Evolutionary conservation across 257 asterid species (phyloP).

Genomic region (Nicotiana undulata): DNA sequence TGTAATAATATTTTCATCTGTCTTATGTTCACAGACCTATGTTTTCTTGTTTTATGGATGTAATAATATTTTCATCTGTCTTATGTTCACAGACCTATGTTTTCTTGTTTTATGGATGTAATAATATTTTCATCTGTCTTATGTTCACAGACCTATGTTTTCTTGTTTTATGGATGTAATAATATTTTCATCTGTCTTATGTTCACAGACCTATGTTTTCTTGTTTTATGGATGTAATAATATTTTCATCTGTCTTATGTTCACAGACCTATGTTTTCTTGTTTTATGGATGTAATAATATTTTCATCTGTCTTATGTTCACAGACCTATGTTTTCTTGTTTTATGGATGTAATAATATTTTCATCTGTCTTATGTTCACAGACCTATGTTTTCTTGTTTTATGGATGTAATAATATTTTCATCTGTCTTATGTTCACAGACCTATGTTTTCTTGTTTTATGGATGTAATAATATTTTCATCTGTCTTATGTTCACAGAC

Average conservation of each 20-base stretch:
- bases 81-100: constrained; percentile 50
- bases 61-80: not conserved
- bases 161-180: constrained; percentile 5
- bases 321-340: constrained; percentile 55
- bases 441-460: constrained; percentile 35
- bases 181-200: not conserved
- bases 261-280: constrained; percentile 56
- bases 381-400: constrained; percentile 53
- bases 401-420: not conserved
- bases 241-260: constrained; percentile 5
- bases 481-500: constrained; percentile 36
- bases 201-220: constrained; percentile 58
- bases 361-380: constrained; percentile 12
- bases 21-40: constrained; percentile 46
- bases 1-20: not conserved
- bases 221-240: constrained; percentile 5
- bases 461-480: not conserved
- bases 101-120: constrained; percentile 4
- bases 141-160: constrained; percentile 55
- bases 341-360: not conserved
- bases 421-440: constrained; percentile 29
- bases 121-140: constrained; percentile 1
- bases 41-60: constrained; percentile 3
- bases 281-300: constrained; percentile 2
- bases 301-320: constrained; percentile 9